Conservation (phyloP, 2,329 filamentous ascomycete species). For the Hymenoscyphus albidus region DNA sequence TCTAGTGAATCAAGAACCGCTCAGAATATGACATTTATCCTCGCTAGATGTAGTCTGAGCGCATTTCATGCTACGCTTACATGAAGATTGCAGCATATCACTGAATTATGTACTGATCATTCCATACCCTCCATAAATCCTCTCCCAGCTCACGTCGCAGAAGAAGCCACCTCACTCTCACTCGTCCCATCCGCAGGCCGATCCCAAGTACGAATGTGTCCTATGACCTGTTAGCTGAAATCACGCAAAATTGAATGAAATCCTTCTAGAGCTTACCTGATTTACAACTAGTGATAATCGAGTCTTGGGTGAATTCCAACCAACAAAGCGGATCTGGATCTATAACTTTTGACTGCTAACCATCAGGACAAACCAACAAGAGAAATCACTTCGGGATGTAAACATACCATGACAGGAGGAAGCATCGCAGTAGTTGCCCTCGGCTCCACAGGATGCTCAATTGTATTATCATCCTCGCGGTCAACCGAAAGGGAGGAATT, state of each 20-base stretch:
- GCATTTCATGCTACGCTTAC: neutral
- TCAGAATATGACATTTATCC: no score
- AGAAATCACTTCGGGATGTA: neutral
- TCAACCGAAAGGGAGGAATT: conserved; percentile 62
- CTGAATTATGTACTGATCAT: neutral
- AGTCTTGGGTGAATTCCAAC: conserved; percentile 89
- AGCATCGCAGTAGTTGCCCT: conserved; percentile 78
- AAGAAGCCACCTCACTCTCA: conserved; percentile 14
- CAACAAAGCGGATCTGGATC: conserved; percentile 85
- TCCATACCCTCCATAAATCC: neutral
- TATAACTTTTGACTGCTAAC: conserved; percentile 67
- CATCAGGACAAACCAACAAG: conserved; percentile 24
- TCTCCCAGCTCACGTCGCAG: conserved; percentile 3
- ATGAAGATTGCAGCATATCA: neutral
- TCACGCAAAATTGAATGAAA: neutral
- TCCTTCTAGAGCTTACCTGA: conserved; percentile 59
- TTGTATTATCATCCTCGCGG: conserved; percentile 52
- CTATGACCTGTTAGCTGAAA: conserved; percentile 12
- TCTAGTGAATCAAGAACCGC: no score
- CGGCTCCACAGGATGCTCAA: conserved; percentile 81
- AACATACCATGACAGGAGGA: conserved; percentile 78
- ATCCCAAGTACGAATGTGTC: conserved; percentile 30
- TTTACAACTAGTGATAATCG: conserved; percentile 88
- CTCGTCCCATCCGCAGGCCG: conserved; percentile 23
- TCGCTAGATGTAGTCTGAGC: neutral